Base-by-base conservation (phyloP, 352 stramenopile genomes). In the Globisporangium rhizosaccharum region DNA sequence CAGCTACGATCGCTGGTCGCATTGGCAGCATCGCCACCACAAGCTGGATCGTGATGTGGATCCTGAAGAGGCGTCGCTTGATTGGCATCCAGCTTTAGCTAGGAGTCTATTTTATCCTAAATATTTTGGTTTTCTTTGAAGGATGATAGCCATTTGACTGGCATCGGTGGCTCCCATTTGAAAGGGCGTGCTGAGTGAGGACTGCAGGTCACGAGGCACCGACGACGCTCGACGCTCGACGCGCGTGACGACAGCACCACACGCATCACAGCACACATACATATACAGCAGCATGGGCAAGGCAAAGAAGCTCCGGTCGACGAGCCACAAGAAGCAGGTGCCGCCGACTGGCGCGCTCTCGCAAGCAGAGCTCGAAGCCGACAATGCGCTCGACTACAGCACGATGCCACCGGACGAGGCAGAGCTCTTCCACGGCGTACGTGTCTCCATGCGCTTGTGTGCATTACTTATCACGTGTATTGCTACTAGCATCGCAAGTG, bases 221-320 rank as follows among this genome's bases (percentile, higher is more conserved):
- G 37, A 14, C 9, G 14, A 14, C 14, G 17, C 1, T 25, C 48
- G 48, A 23, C 48, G 48, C 25, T 39, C 3, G 48, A n/a, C n/a
- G 8, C 36, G 25, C 30, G 18, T 8, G 15, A n/a, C 11, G 17
- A 18, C 37, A 23, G 4, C n/a, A 56, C 2, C 33, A 47, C 18
- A 26, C 52, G 51, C 36, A 41, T 39, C 26, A 28, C 20, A 39
- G 14, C 11, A n/a, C 55, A 25, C 12, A 3, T 6, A 37, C 30
- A 47, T 30, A 55, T 30, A 51, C n/a, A 69, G 30, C 51, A 62
- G 12, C 58, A 94, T 94, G 85, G 85, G 85, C 64, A 92, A 92
- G 68, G 79, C 84, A 56, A 94, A 94, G 85, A 94, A 94, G 73
- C 61, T 81, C 41, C 82, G 85, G n/a, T 76, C 73, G 23, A 89